phyloP scores from a whole-genome alignment of 2,329 filamentous ascomycete species.

The Fusarium sp. region DNA sequence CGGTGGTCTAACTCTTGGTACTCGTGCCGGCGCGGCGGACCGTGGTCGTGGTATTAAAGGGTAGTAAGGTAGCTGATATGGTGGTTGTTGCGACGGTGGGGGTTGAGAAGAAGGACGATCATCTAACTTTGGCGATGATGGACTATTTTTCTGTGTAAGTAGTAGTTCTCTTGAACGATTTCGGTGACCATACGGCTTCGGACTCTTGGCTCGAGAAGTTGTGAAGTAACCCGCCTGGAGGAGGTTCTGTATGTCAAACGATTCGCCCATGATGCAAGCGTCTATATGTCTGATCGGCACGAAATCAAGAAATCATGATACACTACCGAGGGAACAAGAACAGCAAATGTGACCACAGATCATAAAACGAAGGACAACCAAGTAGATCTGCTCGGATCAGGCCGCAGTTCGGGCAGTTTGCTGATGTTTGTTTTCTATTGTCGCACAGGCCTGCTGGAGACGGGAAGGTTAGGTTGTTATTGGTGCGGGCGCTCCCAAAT shows the following conservation, averaged over 20 bases:
- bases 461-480: conserved; percentile 16
- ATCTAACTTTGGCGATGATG: conserved; percentile 33
- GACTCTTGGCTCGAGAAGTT: conserved; percentile 55
- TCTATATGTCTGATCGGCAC: conserved; percentile 24
- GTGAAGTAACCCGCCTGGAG: conserved; percentile 63
- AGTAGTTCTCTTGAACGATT: not conserved
- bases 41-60: conserved; percentile 26
- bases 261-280: conserved; percentile 54
- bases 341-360: conserved; percentile 15
- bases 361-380: conserved; percentile 5
- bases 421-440: conserved; percentile 35
- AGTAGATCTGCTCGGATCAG: not conserved
- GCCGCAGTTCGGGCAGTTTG: conserved; percentile 8
- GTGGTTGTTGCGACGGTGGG: conserved; percentile 16
- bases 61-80: conserved; percentile 35
- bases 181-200: conserved; percentile 41
- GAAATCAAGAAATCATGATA: conserved; percentile 40
- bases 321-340: conserved; percentile 17
- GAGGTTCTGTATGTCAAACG: conserved; percentile 57
- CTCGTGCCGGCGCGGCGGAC: conserved; percentile 26
- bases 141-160: conserved; percentile 34
- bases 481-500: conserved; percentile 20
- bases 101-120: conserved; percentile 29
- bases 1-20: conserved; percentile 61
- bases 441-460: conserved; percentile 39